phyloP scores from a whole-genome alignment of 164 flowering plant genomes.

The Chimonanthus salicifolius region DNA sequence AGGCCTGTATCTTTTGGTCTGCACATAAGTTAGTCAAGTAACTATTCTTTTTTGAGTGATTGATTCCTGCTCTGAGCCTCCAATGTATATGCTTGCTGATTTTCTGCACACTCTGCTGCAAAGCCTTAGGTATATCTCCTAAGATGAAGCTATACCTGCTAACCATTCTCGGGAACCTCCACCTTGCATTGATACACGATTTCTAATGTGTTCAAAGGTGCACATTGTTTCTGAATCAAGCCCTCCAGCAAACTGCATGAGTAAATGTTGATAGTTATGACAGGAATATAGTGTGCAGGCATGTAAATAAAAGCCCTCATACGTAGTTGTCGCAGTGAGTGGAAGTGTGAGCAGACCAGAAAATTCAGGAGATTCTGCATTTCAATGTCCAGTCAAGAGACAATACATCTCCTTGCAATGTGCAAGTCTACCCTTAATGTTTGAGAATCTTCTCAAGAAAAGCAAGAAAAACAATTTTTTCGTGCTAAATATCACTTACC shows the following conservation, averaged over 20 bases:
- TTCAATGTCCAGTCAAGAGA: not conserved
- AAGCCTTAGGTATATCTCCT: constrained; percentile 1
- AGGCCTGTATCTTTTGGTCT: not conserved
- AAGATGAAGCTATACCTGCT: constrained; percentile 31
- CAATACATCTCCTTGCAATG: not conserved
- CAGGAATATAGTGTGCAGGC: not conserved
- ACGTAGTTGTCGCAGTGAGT: not conserved
- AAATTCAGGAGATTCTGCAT: not conserved
- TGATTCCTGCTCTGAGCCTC: not conserved
- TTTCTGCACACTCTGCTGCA: not conserved
- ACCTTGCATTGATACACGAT: constrained; percentile 36
- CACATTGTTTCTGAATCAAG: constrained; percentile 66
- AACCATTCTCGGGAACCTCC: constrained; percentile 36
- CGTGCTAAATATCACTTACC: not conserved
- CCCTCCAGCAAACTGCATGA: constrained; percentile 63
- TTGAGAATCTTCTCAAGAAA: not conserved
- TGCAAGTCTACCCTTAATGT: not conserved
- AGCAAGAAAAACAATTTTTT: not conserved
- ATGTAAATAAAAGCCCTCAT: not conserved
- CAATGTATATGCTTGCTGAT: not conserved
- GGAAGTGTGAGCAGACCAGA: not conserved
- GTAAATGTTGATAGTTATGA: not conserved
- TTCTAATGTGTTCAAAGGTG: constrained; percentile 59
- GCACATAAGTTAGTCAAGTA: not conserved
- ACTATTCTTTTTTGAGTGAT: not conserved